Evolutionary conservation across 345 rosid species (phyloP).

Genomic region (Lagerstroemia speciosa): DNA sequence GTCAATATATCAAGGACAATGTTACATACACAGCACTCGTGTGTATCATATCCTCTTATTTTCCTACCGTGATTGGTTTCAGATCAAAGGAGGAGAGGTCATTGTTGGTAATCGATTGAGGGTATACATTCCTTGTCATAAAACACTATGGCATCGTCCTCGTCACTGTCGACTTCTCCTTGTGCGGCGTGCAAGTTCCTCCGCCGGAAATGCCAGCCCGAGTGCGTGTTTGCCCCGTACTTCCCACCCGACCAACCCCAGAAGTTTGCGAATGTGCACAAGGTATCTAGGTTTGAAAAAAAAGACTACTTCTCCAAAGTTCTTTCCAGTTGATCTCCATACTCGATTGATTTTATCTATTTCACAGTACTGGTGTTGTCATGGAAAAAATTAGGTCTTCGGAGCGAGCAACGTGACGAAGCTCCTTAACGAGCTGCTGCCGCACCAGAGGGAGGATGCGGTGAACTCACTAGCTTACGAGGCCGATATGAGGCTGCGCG

Average conservation of each 20-base stretch:
- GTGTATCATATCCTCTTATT: too few species aligned
- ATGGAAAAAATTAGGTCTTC: slow-evolving; percentile 10
- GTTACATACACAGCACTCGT: too few species aligned
- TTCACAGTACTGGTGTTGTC: neutral
- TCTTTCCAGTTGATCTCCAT: neutral
- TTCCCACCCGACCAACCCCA: slow-evolving; percentile 25
- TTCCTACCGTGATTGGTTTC: neutral
- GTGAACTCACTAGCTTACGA: slow-evolving; percentile 23
- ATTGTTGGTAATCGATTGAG: neutral
- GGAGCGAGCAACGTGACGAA: slow-evolving; percentile 25
- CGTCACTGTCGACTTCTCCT: slow-evolving; percentile 18
- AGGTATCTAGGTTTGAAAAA: slow-evolving; percentile 6
- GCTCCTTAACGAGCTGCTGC: slow-evolving; percentile 23
- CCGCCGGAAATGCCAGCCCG: slow-evolving; percentile 23
- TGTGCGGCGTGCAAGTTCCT: slow-evolving; percentile 26
- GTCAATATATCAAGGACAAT: too few species aligned
- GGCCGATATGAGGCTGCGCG: slow-evolving; percentile 24
- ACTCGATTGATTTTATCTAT: neutral
- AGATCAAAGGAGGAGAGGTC: neutral
- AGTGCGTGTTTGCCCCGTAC: slow-evolving; percentile 24
- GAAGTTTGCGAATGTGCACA: slow-evolving; percentile 24
- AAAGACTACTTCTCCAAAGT: neutral
- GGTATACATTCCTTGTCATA: neutral
- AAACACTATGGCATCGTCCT: slow-evolving; percentile 16
- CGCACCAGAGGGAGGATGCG: slow-evolving; percentile 24